Conservation (phyloP, 1,284 basidiomycete species). For the Earliella scabrosa region DNA sequence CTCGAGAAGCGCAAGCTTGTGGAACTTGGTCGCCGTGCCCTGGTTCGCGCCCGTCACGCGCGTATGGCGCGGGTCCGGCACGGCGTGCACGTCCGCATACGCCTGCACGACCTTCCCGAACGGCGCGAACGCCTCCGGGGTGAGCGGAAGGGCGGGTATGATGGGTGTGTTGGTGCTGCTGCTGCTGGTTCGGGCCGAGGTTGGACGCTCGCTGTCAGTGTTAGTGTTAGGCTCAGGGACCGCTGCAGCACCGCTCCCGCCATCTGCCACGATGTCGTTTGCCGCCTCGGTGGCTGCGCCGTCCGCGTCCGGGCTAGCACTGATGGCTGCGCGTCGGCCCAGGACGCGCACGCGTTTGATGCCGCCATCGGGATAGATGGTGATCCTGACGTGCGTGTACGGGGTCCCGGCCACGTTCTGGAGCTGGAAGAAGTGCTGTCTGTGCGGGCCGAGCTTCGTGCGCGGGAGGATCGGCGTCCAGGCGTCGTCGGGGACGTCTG, state of each 20-base stretch:
- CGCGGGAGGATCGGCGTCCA: slow-evolving; percentile 83
- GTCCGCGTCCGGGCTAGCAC: slow-evolving; percentile 7
- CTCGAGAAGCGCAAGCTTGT: slow-evolving; percentile 75
- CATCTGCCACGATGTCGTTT: slow-evolving; percentile 9
- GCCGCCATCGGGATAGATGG: slow-evolving; percentile 95
- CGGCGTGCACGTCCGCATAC: slow-evolving; percentile 66
- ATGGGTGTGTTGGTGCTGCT: slow-evolving; percentile 31
- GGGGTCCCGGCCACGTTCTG: slow-evolving; percentile 59
- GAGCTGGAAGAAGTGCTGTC: slow-evolving; percentile 88
- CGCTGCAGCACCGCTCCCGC: slow-evolving; percentile 8
- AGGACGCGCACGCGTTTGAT: slow-evolving; percentile 89
- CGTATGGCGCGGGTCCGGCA: slow-evolving; percentile 59
- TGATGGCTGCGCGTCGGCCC: slow-evolving; percentile 53
- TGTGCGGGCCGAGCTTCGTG: slow-evolving; percentile 87
- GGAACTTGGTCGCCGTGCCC: slow-evolving; percentile 89
- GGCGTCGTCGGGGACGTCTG: slow-evolving; percentile 44
- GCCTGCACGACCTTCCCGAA: slow-evolving; percentile 91
- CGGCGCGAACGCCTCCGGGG: slow-evolving; percentile 78
- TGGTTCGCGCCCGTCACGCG: slow-evolving; percentile 84
- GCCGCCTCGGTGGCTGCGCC: slow-evolving; percentile 8
- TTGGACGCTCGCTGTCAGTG: too few relatives aligned
- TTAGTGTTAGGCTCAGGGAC: not conserved
- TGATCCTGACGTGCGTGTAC: slow-evolving; percentile 88
- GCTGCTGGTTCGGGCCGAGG: too few relatives aligned
- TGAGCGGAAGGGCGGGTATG: slow-evolving; percentile 78